Evolutionary conservation across 2,329 filamentous ascomycete genomes (phyloP), one percentile per base, ranked within the genome.

Genomic region (Phyllosticta capitalensis): DNA sequence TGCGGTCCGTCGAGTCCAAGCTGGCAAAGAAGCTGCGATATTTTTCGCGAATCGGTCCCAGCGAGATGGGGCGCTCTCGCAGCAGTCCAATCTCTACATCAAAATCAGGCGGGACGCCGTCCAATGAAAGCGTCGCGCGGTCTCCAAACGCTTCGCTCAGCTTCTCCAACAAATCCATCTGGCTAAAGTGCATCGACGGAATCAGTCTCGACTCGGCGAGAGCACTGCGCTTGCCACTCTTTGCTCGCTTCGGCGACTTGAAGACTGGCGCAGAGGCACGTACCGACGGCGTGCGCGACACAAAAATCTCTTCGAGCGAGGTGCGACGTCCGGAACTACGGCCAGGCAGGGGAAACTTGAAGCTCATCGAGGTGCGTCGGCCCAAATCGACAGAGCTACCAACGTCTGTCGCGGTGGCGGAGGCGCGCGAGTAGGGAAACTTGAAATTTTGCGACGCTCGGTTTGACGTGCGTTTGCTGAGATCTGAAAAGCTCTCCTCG

Each of bases 101-200:
- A 69, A 73, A 45, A 65, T 67, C 20, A 69, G 71, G 50, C 38
- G 33, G 33, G 17, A 28, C 38, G 19, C 59, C 59, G 24, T 58
- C 59, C 33, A 61, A 14, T 3, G 59, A 61, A 22, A 57, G 10
- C 10, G 50, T 61, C 4, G 51, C 52, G 69, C 67, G 10, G 69
- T 53, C 64, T 14, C 75, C 75, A 21, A 78, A 64, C 19, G 72
- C 76, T 49, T 77, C 74, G 30, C 76, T 75, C 28, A 79, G 63
- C 64, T 74, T 76, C 49, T 75, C 72, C 56, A 78, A 70, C 52
- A 79, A 65, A 63, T 79, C 72, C 64, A 75, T 74, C 7, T 70
- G 70, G 61, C 77, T 79, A 67, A 79, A 79, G 61, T 78, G 74
- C 61, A 80, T 69, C 7, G 75, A 77, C 14, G 77, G 77, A 28